A percentile compares a stretch with the other conserved stretches of the same genome.
These are phyloP conservation scores for Pseudevernia furfuracea DNA, from an alignment of 495 filamentous ascomycete species.

Conservation along the genomic window DNA sequence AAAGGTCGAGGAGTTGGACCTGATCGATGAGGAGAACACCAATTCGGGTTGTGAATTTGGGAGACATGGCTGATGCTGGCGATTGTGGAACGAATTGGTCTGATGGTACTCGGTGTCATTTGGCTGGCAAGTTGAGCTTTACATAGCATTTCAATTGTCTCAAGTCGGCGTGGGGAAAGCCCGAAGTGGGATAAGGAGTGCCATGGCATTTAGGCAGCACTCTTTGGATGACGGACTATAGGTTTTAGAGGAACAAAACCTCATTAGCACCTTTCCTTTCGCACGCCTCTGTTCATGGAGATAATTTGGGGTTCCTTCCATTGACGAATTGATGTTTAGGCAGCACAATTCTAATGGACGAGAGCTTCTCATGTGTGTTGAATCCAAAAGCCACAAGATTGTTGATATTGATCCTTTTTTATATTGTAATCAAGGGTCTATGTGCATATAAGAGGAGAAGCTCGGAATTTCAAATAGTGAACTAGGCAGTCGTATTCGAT, in stretches of 20 bases:
- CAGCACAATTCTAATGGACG: neutral
- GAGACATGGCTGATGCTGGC: neutral
- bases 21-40: neutral
- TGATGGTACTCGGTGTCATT: neutral
- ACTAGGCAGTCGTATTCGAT: neutral
- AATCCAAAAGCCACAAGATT: neutral
- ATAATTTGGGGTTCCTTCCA: neutral
- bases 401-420: neutral
- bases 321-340: neutral
- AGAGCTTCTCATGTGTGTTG: neutral
- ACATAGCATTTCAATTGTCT: neutral
- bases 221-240: neutral
- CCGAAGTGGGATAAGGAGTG: neutral
- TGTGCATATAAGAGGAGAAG: neutral
- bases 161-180: neutral
- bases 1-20: neutral
- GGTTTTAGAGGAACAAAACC: neutral
- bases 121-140: neutral
- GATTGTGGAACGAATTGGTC: neutral
- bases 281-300: too few relatives aligned
- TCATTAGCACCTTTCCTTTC: neutral
- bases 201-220: neutral
- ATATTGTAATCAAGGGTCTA: too few relatives aligned
- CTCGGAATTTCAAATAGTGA: neutral
- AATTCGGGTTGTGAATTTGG: neutral